Percentiles rank a stretch among this genome's conserved stretches.
Conservation (phyloP, 2,329 filamentous ascomycete genomes). For the Ophioceras dolichostomum region DNA sequence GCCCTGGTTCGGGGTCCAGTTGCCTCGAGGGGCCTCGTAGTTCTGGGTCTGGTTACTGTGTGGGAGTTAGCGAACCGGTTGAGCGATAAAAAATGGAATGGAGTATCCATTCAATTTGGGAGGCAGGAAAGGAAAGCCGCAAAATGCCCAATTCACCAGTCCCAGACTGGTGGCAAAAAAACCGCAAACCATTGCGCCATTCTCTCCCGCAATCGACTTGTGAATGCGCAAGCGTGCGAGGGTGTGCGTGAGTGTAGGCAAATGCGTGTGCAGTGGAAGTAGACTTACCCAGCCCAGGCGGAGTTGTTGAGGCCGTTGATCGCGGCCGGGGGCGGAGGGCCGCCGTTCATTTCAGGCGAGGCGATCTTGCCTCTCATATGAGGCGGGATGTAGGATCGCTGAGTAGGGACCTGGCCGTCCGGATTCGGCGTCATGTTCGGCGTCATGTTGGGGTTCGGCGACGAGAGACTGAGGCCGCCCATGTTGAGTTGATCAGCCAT, state of each 20-base stretch:
- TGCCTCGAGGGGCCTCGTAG: slow-evolving; percentile 23
- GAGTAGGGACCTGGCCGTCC: slow-evolving; percentile 15
- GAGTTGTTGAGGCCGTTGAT: slow-evolving; percentile 46
- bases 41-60: slow-evolving; percentile 35
- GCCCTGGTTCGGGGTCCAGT: slow-evolving; percentile 10
- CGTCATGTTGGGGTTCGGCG: too few species aligned
- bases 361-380: slow-evolving; percentile 57
- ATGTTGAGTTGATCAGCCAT: slow-evolving; percentile 84
- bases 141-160: too few species aligned
- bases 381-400: slow-evolving; percentile 72
- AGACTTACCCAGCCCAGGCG: slow-evolving; percentile 50
- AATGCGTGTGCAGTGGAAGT: too few species aligned
- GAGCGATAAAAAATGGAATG: not conserved
- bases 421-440: slow-evolving; percentile 19
- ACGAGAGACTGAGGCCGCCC: slow-evolving; percentile 55
- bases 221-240: too few species aligned
- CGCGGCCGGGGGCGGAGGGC: slow-evolving; percentile 22
- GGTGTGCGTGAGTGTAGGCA: too few species aligned
- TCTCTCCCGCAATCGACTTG: too few species aligned
- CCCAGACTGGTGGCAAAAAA: too few species aligned
- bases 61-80: slow-evolving; percentile 3
- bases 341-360: slow-evolving; percentile 18
- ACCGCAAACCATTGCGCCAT: too few species aligned
- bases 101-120: slow-evolving; percentile 2
- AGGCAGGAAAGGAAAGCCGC: too few species aligned